phyloP scores from a whole-genome alignment of 306 rosid species.

The Pyrus communis region DNA sequence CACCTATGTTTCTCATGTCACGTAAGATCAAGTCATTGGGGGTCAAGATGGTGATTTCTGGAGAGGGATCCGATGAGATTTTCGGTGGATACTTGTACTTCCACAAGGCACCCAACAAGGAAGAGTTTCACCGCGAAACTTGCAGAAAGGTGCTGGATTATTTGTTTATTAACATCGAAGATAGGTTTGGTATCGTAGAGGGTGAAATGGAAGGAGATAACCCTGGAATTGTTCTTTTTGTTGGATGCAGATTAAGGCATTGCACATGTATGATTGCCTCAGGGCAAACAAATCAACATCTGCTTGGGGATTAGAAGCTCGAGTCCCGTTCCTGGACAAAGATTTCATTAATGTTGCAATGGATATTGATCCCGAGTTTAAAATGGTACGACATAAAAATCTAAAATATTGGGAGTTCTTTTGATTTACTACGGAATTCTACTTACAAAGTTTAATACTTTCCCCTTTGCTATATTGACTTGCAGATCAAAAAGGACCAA shows the following conservation, averaged over 20 bases:
- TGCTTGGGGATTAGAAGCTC: constrained; percentile 96
- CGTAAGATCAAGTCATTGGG: constrained; percentile 92
- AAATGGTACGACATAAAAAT: constrained; percentile 47
- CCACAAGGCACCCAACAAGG: constrained; percentile 98
- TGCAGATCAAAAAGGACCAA: constrained; percentile 61
- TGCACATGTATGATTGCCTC: constrained; percentile 76
- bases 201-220: constrained; percentile 1
- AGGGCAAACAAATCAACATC: constrained; percentile 87
- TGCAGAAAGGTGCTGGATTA: constrained; percentile 67
- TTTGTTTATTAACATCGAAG: background rate
- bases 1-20: constrained; percentile 96
- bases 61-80: constrained; percentile 96
- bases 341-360: constrained; percentile 71
- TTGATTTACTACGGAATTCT: background rate
- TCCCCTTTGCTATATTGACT: background rate
- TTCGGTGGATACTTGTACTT: constrained; percentile 94
- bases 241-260: constrained; percentile 74
- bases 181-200: background rate
- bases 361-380: constrained; percentile 74
- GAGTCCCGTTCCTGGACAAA: constrained; percentile 92
- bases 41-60: constrained; percentile 92
- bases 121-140: constrained; percentile 88
- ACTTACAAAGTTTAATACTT: background rate
- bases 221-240: background rate
- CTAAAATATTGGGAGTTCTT: background rate